phyloP scores from a whole-genome alignment of 352 stramenopile species.

The Phytophthora pini region DNA sequence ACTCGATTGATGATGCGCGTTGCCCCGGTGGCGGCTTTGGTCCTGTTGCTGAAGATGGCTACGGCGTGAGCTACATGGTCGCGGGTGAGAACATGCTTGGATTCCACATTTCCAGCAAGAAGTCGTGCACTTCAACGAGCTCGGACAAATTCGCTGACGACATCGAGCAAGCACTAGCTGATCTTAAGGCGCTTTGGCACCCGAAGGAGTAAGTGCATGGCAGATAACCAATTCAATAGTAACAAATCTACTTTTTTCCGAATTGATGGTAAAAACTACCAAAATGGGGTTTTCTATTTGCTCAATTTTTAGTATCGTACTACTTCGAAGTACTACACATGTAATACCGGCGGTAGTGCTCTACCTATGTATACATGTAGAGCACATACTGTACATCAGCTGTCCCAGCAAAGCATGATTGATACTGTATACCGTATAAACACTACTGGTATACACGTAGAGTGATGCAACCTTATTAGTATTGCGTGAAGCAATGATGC shows the following conservation, averaged over 20 bases:
- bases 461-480: background rate
- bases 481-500: constrained; percentile 6
- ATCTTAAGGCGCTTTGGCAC: constrained; percentile 78
- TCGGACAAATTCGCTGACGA: constrained; percentile 85
- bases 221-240: constrained; percentile 6
- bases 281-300: no score
- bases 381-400: no score
- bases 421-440: no score
- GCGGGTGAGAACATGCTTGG: constrained; percentile 88
- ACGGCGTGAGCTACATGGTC: constrained; percentile 93
- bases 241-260: background rate
- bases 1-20: constrained; percentile 58
- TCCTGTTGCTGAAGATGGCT: constrained; percentile 90
- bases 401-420: no score
- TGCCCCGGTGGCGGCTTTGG: constrained; percentile 91
- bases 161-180: constrained; percentile 78
- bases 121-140: constrained; percentile 70
- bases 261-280: no score
- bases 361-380: no score
- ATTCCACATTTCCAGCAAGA: constrained; percentile 93
- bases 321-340: no score
- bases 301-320: no score
- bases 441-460: no score
- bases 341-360: no score
- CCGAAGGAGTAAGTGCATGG: constrained; percentile 35